Conservation (phyloP, 2,329 filamentous ascomycete genomes). For the Pyrenochaeta sp. region DNA sequence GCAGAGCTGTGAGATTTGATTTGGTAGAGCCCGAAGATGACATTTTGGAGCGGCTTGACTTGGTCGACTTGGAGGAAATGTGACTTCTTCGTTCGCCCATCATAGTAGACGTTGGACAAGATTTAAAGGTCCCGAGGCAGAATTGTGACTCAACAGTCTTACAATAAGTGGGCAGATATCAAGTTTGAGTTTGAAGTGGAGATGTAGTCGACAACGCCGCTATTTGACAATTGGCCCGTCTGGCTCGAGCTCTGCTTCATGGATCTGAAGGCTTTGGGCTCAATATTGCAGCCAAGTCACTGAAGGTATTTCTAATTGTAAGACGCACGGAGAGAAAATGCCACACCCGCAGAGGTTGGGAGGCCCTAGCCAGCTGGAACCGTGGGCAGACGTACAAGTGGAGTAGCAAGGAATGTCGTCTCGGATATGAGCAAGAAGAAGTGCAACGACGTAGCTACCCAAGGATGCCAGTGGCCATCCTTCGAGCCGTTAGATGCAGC, state of each 20-base stretch:
- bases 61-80: constrained; percentile 17
- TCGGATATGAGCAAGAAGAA: constrained; percentile 26
- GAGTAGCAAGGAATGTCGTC: constrained; percentile 23
- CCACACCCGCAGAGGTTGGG: constrained; percentile 17
- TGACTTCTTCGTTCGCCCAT: constrained; percentile 38
- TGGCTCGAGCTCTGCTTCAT: constrained; percentile 11
- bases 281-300: constrained; percentile 12
- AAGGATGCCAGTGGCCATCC: constrained; percentile 26
- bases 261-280: constrained; percentile 4
- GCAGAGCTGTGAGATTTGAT: constrained; percentile 26
- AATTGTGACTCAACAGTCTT: neutral
- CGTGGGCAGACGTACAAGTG: constrained; percentile 15
- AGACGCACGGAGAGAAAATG: constrained; percentile 14
- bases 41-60: constrained; percentile 23
- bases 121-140: constrained; percentile 5
- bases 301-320: no score
- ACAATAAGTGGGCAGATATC: neutral
- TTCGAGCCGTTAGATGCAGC: constrained; percentile 27
- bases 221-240: constrained; percentile 11
- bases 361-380: constrained; percentile 20
- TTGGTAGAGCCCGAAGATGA: constrained; percentile 12
- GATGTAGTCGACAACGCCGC: constrained; percentile 2
- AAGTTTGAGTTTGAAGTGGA: constrained; percentile 1
- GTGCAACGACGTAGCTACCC: constrained; percentile 18
- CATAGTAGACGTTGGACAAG: constrained; percentile 1